phyloP scores from a whole-genome alignment of 345 rosid species.

The Arabidopsis arenosa region DNA sequence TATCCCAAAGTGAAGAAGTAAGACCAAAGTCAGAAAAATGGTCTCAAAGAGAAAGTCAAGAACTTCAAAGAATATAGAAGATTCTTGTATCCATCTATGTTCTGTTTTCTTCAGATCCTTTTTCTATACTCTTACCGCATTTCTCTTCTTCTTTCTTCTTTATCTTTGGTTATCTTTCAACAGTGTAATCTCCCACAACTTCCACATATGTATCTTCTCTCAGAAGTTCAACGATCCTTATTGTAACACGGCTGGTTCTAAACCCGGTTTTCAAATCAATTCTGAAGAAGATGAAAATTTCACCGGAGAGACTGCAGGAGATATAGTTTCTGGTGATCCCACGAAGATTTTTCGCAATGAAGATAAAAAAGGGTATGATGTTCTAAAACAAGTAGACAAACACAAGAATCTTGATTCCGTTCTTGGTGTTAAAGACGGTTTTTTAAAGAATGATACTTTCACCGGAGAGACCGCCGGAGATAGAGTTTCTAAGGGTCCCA shows the following conservation, averaged over 20 bases:
- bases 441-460: not conserved
- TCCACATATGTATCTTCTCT: slow-evolving; percentile 71
- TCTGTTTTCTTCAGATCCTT: slow-evolving; percentile 23
- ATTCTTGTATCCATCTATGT: slow-evolving; percentile 19
- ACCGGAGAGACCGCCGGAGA: not conserved
- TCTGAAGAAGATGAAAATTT: not conserved
- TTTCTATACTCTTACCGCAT: slow-evolving; percentile 46
- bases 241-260: slow-evolving; percentile 72
- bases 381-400: no score
- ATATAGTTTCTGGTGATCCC: not conserved
- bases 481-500: not conserved
- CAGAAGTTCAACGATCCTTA: slow-evolving; percentile 69
- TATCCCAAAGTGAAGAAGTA: slow-evolving; percentile 1
- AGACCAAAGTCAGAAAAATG: not conserved
- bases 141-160: slow-evolving; percentile 51
- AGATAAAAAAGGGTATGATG: not conserved
- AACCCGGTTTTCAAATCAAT: slow-evolving; percentile 46
- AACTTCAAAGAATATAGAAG: slow-evolving; percentile 31
- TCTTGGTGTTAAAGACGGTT: no score
- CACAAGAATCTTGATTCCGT: no score
- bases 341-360: not conserved
- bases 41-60: slow-evolving; percentile 26
- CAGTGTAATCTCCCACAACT: slow-evolving; percentile 58
- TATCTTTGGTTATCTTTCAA: slow-evolving; percentile 58
- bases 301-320: not conserved